phyloP scores from a whole-genome alignment of 805 yeast species.

The Kazachstania taianensis region DNA sequence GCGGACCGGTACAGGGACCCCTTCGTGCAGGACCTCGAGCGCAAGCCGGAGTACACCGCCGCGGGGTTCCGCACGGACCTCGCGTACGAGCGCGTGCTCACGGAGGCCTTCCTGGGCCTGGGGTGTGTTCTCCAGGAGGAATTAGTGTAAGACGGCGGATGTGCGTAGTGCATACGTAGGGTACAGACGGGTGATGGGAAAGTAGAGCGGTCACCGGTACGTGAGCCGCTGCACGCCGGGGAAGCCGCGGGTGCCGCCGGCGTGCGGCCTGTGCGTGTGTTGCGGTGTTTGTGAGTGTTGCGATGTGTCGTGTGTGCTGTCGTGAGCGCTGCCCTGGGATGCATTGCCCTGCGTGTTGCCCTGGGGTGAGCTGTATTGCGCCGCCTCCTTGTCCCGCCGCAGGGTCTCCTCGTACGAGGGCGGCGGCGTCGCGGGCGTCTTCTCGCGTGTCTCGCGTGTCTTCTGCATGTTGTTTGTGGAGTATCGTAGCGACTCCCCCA shows the following conservation, averaged over 20 bases:
- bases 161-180: constrained; percentile 5
- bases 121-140: constrained; percentile 70
- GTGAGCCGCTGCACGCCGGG: constrained; percentile 6
- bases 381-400: constrained; percentile 6
- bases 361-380: not conserved
- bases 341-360: not conserved
- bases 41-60: constrained; percentile 61
- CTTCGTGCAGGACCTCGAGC: constrained; percentile 40
- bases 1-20: constrained; percentile 49
- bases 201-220: no score
- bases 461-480: no score
- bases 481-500: no score
- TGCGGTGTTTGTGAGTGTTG: no score
- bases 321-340: no score
- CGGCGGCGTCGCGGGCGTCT: constrained; percentile 17
- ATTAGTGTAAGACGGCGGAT: constrained; percentile 18
- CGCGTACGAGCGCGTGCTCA: constrained; percentile 66
- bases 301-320: no score
- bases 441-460: not conserved
- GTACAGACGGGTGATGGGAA: constrained; percentile 2
- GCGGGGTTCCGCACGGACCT: constrained; percentile 71
- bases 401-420: constrained; percentile 19
- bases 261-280: constrained; percentile 6
- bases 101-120: constrained; percentile 84
- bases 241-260: constrained; percentile 2